Conservation (phyloP, 176 grass and related monocot genomes). For the Typha latifolia region DNA sequence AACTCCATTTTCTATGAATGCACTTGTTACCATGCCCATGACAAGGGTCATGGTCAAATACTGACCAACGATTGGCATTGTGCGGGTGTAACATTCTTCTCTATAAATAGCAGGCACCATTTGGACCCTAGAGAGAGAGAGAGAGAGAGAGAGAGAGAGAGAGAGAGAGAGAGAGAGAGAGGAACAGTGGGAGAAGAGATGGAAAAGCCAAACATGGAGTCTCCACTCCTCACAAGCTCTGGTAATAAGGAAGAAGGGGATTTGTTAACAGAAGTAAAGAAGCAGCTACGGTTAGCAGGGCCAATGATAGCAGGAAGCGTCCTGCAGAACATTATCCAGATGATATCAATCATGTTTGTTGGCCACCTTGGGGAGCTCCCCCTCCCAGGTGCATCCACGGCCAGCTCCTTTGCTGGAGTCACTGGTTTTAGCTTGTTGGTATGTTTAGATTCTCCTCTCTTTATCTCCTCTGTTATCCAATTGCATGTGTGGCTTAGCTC, state of each 20-base stretch:
- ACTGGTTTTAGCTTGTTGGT: constrained; percentile 45
- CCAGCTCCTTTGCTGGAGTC: constrained; percentile 30
- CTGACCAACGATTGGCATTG: too few relatives aligned
- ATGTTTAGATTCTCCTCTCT: not conserved
- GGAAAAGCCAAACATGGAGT: constrained; percentile 2
- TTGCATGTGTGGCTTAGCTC: not conserved
- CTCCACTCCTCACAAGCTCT: not conserved
- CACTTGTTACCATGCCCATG: too few relatives aligned
- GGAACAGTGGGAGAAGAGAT: too few relatives aligned
- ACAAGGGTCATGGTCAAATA: too few relatives aligned
- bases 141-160: constrained; percentile 1
- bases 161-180: too few relatives aligned
- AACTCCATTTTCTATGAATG: too few relatives aligned
- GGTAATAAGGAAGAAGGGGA: not conserved
- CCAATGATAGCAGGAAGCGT: constrained; percentile 21
- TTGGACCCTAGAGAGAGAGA: not conserved
- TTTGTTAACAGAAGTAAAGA: constrained; percentile 18
- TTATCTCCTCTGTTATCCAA: not conserved
- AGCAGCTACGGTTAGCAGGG: constrained; percentile 24
- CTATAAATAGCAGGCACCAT: not conserved
- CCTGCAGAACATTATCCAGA: constrained; percentile 18
- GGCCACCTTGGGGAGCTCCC: constrained; percentile 28
- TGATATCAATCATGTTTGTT: constrained; percentile 37
- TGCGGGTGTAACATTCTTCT: not conserved
- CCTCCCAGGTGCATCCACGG: constrained; percentile 27